Evolutionary conservation across 2,329 filamentous ascomycete genomes (phyloP), one percentile per base, ranked within the genome.

Genomic region (Alternaria gansuensis): DNA sequence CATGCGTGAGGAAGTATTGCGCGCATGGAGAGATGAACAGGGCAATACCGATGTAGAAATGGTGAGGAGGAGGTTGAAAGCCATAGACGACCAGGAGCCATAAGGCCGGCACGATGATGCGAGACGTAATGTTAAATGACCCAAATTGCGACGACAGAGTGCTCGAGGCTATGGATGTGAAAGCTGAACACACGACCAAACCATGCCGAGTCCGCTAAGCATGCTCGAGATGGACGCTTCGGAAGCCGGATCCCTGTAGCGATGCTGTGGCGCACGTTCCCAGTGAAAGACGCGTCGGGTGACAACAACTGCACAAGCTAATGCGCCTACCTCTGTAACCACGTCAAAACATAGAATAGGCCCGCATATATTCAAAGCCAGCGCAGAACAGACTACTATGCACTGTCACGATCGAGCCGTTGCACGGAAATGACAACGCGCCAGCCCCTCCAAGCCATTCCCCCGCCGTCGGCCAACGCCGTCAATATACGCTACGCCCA

Each of bases 1-100:
- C 36, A 93, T 94, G 90, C 84, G 89, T 60, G 81, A 85, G 40
- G 87, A 88, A 67, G 87, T 90, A 11, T 66, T 81, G 62, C 66
- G 73, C 28, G 70, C 71, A 13, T 75, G 72, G 72, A 73, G 66
- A 33, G 73, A 75, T 39, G 72, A 75, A 46, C 67, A 74, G 33
- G 73, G 73, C 41, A 67, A 71, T 33, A 56, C 68, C 31, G 71
- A 77, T 53, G 51, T 64, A 21, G 69, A 67, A 8, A 75, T 75
- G 72, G 67, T 77, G 14, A 67, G 71, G 63, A 69, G 67, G 45
- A 70, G 75, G 51, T 58, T 75, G 62, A 71, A 75, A 43, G 70
- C 65, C 3, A 73, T 77, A 53, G 73, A 75, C 36, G 72, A 75
- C 31, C 74, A 75, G 51, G 75, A 77, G 40, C 69, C 69, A 14